Evolutionary conservation across 2,329 filamentous ascomycete species (phyloP).

Genomic region (Metarhizium album): DNA sequence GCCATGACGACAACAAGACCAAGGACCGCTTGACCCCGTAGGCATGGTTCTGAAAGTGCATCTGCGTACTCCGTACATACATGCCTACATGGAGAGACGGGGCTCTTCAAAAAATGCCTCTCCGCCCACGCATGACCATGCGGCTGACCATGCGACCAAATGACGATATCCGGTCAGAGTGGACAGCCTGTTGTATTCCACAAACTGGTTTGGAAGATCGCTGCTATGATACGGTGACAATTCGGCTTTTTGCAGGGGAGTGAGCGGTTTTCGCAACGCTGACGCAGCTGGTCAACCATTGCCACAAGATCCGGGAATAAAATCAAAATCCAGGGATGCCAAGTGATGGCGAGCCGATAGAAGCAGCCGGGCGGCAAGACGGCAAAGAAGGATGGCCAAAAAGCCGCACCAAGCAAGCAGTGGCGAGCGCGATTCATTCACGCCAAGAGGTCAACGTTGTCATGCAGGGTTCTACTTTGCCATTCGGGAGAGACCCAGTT

Average conservation of each 20-base stretch:
- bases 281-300: not conserved
- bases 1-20: not conserved
- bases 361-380: not conserved
- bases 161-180: not conserved
- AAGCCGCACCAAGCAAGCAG: not conserved
- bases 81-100: not conserved
- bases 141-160: not conserved
- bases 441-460: not conserved
- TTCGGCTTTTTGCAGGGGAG: not conserved
- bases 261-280: not conserved
- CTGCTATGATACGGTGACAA: not conserved
- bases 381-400: not conserved
- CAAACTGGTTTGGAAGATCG: not conserved
- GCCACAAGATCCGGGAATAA: not conserved
- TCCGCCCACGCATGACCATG: not conserved
- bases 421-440: slow-evolving; percentile 1
- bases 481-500: not conserved
- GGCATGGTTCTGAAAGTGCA: not conserved
- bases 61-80: not conserved
- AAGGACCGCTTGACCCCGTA: not conserved
- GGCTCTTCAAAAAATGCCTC: not conserved
- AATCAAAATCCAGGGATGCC: not conserved
- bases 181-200: no score
- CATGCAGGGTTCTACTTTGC: slow-evolving; percentile 4
- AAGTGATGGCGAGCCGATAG: slow-evolving; percentile 1